Percentiles rank a stretch among this genome's conserved stretches.
These are phyloP conservation scores for Solanum dulcamara DNA, from an alignment of 257 asterid genomes.

Conservation along the genomic window DNA sequence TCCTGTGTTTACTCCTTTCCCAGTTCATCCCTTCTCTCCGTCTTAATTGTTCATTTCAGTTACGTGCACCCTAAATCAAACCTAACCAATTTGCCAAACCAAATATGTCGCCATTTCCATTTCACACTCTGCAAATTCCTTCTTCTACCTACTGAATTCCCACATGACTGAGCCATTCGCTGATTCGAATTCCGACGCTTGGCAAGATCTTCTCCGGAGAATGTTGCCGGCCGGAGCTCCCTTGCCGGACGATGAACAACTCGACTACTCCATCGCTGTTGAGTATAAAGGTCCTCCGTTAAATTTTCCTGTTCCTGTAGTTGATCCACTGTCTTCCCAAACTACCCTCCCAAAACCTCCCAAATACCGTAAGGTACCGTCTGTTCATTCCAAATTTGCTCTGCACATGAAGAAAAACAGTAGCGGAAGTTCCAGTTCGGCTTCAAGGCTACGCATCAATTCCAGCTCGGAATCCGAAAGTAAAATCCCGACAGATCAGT, in stretches of 20 bases:
- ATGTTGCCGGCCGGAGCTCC: conserved; percentile 82
- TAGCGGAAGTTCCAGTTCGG: conserved; percentile 4
- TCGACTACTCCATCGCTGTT: conserved; percentile 56
- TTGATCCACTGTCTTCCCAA: conserved; percentile 16
- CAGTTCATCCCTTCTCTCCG: background rate
- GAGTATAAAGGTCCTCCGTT: conserved; percentile 47
- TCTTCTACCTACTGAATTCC: background rate
- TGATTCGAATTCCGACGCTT: conserved; percentile 1
- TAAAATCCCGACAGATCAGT: background rate
- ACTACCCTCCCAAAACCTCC: conserved; percentile 23
- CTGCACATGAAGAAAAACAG: background rate
- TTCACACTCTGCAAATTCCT: background rate
- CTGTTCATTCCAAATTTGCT: background rate
- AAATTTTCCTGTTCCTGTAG: conserved; percentile 17
- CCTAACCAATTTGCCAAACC: background rate
- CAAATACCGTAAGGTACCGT: conserved; percentile 3
- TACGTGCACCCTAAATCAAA: background rate
- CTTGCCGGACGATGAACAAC: conserved; percentile 58
- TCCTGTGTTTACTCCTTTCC: background rate
- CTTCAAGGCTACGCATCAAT: conserved; percentile 8
- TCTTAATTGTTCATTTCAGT: background rate
- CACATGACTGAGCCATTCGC: background rate
- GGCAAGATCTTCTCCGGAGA: conserved; percentile 42
- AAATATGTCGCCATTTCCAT: background rate
- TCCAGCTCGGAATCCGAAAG: conserved; percentile 17